These are phyloP conservation scores for Corymbia maculata DNA, from an alignment of 345 rosid species.

Conservation along the genomic window DNA sequence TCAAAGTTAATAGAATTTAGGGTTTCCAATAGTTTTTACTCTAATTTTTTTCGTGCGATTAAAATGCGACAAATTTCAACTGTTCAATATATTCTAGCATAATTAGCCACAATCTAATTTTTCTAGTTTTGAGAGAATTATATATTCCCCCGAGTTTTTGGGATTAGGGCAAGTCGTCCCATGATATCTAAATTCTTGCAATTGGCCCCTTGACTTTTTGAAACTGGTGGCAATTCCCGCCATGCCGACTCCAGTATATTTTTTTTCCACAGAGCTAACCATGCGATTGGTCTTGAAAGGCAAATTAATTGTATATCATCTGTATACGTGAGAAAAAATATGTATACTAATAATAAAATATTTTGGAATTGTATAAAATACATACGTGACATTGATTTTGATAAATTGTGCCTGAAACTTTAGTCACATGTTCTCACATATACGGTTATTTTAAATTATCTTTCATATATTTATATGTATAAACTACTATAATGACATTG, in stretches of 20 bases:
- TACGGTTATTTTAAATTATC: not conserved
- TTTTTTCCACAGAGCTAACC: not conserved
- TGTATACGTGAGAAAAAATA: not conserved
- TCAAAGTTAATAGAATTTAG: too few relatives aligned
- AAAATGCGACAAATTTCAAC: not conserved
- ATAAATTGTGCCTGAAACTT: fast-evolving
- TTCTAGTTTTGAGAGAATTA: not conserved
- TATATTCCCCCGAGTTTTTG: not conserved
- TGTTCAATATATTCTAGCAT: not conserved
- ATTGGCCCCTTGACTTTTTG: not conserved
- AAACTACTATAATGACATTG: too few relatives aligned
- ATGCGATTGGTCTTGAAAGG: not conserved
- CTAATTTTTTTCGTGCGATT: not conserved
- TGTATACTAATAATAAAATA: not conserved
- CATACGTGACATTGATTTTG: fast-evolving
- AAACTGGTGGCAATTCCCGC: not conserved
- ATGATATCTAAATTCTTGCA: not conserved
- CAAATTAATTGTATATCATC: not conserved
- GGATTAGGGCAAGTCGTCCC: not conserved
- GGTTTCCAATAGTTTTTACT: too few relatives aligned
- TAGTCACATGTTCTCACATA: not conserved
- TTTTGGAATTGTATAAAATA: not conserved
- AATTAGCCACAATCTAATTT: not conserved
- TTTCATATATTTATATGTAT: not conserved
- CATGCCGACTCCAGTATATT: fast-evolving